phyloP scores from a whole-genome alignment of 208 protist species.

The Leishmania tarentolae region DNA sequence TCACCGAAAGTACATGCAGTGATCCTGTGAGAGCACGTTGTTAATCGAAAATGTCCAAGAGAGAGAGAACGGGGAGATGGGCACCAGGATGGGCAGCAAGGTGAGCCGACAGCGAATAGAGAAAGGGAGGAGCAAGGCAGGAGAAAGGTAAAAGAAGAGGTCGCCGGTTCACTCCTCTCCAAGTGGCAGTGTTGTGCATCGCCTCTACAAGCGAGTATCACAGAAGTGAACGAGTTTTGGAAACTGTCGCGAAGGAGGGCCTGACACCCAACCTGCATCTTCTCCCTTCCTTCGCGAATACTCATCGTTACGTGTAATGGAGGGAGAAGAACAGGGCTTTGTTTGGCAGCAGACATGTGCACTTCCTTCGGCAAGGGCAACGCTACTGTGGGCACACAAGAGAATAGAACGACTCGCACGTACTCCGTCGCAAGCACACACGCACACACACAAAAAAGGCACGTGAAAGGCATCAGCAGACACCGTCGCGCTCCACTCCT shows the following conservation, averaged over 20 bases:
- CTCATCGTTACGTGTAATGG: background rate
- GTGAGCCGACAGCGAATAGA: background rate
- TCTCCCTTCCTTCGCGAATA: background rate
- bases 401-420: conserved; percentile 1
- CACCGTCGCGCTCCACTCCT: background rate
- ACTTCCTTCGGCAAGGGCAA: background rate
- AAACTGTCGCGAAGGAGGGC: background rate
- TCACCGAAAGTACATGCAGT: background rate
- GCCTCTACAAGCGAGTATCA: background rate
- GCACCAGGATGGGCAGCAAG: background rate
- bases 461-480: background rate
- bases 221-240: background rate
- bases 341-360: background rate
- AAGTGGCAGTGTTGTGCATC: background rate
- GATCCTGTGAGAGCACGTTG: background rate
- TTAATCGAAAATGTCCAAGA: background rate
- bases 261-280: too few relatives aligned
- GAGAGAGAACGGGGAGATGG: background rate
- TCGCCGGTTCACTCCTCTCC: background rate
- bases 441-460: too few relatives aligned
- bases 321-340: background rate
- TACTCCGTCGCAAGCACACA: background rate
- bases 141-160: background rate
- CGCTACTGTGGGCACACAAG: background rate
- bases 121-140: background rate